These are phyloP conservation scores for Citrullus mucosospermus DNA, from an alignment of 306 rosid genomes.

Conservation along the genomic window DNA sequence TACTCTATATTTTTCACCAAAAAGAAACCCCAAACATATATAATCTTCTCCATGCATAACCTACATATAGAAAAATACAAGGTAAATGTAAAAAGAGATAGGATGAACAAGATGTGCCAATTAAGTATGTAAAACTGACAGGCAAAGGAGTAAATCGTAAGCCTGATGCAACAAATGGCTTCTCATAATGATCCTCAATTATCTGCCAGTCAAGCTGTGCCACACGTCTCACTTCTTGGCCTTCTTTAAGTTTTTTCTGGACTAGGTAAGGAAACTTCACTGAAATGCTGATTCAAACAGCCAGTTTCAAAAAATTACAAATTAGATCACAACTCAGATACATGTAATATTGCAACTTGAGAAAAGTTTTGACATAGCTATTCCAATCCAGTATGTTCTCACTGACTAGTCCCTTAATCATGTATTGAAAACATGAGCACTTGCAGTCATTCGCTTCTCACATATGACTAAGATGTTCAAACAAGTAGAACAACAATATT, in stretches of 20 bases:
- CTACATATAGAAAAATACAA: slow-evolving; percentile 26
- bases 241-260: slow-evolving; percentile 58
- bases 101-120: slow-evolving; percentile 5
- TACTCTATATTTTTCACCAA: slow-evolving; percentile 68
- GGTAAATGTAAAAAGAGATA: slow-evolving; percentile 2
- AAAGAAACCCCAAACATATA: slow-evolving; percentile 79
- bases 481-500: background rate
- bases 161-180: slow-evolving; percentile 76
- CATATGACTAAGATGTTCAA: background rate
- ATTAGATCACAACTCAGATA: background rate
- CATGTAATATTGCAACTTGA: background rate
- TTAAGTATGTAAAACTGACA: slow-evolving; percentile 30
- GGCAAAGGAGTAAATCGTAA: slow-evolving; percentile 79
- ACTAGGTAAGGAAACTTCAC: slow-evolving; percentile 84
- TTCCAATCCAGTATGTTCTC: background rate
- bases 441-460: background rate
- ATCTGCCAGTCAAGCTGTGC: slow-evolving; percentile 86
- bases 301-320: background rate
- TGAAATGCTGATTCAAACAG: slow-evolving; percentile 44
- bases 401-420: background rate
- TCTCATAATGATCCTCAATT: slow-evolving; percentile 41
- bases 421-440: background rate
- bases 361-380: background rate
- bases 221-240: slow-evolving; percentile 88
- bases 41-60: slow-evolving; percentile 99